These are phyloP conservation scores for Chaetomium tenue DNA, from an alignment of 495 filamentous ascomycete species.

Conservation along the genomic window DNA sequence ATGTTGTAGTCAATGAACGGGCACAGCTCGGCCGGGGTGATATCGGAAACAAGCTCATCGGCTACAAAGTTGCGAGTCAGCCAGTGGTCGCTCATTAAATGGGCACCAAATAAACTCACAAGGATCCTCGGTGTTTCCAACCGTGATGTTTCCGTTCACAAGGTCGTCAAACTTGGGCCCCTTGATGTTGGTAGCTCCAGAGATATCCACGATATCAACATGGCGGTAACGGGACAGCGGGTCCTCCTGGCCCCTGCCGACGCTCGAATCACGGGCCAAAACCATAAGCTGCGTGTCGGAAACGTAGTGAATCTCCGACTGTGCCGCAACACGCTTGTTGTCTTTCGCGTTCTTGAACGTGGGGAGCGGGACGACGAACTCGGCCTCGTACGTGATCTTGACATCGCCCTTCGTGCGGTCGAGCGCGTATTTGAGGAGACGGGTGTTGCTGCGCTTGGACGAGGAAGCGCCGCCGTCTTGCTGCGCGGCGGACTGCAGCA, in stretches of 20 bases:
- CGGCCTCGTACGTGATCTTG: conserved; percentile 48
- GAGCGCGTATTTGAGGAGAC: conserved; percentile 60
- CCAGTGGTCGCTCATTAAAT: neutral
- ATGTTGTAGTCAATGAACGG: conserved; percentile 72
- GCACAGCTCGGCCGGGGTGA: conserved; percentile 66
- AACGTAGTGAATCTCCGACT: conserved; percentile 69
- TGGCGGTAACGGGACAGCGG: conserved; percentile 65
- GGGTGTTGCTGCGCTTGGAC: conserved; percentile 51
- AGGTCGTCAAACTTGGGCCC: conserved; percentile 52
- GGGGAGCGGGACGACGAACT: conserved; percentile 70
- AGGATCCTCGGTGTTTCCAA: conserved; percentile 1
- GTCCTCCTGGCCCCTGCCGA: conserved; percentile 56
- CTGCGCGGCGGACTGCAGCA: conserved; percentile 66
- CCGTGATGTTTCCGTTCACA: conserved; percentile 13
- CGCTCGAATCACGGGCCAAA: conserved; percentile 63
- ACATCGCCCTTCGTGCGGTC: conserved; percentile 34
- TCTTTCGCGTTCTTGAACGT: conserved; percentile 46
- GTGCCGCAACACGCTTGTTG: conserved; percentile 58
- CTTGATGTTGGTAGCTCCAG: conserved; percentile 64
- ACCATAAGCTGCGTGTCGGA: conserved; percentile 65
- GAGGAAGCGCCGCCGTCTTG: conserved; percentile 55
- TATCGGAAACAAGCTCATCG: conserved; percentile 31
- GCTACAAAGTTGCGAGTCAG: conserved; percentile 27
- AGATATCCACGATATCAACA: conserved; percentile 69
- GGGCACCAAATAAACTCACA: conserved; percentile 19